Percentiles rank a stretch among this genome's conserved stretches.
These are phyloP conservation scores for Pulveroboletus ravenelii DNA, from an alignment of 768 basidiomycete genomes.

Conservation along the genomic window DNA sequence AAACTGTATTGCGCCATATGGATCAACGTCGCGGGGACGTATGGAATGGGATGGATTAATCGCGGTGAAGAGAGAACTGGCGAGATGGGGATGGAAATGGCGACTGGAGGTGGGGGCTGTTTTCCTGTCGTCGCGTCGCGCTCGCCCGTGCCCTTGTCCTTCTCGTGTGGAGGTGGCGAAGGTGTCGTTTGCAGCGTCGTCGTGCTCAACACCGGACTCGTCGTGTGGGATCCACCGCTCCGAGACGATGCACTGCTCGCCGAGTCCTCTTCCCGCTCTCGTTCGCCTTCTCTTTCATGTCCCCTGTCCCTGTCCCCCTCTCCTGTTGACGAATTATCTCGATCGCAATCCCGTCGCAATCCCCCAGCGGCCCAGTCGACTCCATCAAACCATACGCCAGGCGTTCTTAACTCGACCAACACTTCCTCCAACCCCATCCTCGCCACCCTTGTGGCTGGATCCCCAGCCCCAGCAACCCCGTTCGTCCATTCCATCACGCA, in stretches of 20 bases:
- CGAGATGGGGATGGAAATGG: slow-evolving; percentile 34
- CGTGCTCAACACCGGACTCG: slow-evolving; percentile 71
- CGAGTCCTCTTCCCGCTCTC: slow-evolving; percentile 41
- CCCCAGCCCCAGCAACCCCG: slow-evolving; percentile 34
- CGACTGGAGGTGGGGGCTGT: slow-evolving; percentile 25
- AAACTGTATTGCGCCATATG: slow-evolving; percentile 55
- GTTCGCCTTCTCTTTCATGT: slow-evolving; percentile 33
- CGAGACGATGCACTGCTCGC: slow-evolving; percentile 44
- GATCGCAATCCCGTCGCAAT: slow-evolving; percentile 31
- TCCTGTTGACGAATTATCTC: slow-evolving; percentile 30
- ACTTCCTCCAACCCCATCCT: slow-evolving; percentile 63
- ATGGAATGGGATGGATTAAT: slow-evolving; percentile 62
- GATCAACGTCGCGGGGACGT: slow-evolving; percentile 53
- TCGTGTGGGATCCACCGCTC: slow-evolving; percentile 51
- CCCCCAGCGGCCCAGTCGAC: slow-evolving; percentile 51
- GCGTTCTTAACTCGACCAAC: slow-evolving; percentile 47
- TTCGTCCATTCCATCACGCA: slow-evolving; percentile 59
- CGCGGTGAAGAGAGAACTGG: slow-evolving; percentile 60
- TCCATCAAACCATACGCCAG: slow-evolving; percentile 67
- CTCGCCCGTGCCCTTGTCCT: slow-evolving; percentile 32
- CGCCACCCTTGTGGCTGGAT: slow-evolving; percentile 54
- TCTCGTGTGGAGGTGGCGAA: slow-evolving; percentile 56
- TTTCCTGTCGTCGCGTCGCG: slow-evolving; percentile 9
- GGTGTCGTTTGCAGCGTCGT: slow-evolving; percentile 77
- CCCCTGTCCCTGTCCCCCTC: slow-evolving; percentile 20